phyloP scores from a whole-genome alignment of 768 basidiomycete species.

The Agaricus bisporus region DNA sequence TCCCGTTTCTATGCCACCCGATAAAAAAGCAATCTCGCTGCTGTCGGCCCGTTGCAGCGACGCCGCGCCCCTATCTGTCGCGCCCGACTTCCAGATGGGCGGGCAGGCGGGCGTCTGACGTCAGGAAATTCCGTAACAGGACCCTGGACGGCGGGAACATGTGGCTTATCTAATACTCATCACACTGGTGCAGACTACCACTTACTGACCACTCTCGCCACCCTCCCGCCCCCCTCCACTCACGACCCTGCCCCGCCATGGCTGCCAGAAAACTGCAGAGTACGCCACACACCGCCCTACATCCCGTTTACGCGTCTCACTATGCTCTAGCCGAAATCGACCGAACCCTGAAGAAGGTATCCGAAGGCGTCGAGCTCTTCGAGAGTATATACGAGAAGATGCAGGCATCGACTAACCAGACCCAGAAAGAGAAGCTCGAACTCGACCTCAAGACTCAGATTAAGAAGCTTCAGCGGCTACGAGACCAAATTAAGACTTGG shows the following conservation, averaged over 20 bases:
- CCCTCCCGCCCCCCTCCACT: neutral
- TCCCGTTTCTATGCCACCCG: neutral
- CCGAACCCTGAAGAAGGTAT: slow-evolving; percentile 94
- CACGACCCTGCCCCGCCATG: slow-evolving; percentile 39
- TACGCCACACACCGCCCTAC: slow-evolving; percentile 21
- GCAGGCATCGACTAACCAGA: slow-evolving; percentile 88
- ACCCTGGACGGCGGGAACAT: no score
- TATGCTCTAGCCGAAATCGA: slow-evolving; percentile 87
- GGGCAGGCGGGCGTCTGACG: no score
- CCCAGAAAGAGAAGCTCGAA: slow-evolving; percentile 49
- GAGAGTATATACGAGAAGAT: slow-evolving; percentile 98
- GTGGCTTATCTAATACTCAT: neutral
- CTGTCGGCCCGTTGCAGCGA: neutral
- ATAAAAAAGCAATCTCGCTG: neutral
- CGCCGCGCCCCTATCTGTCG: neutral
- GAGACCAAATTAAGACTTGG: slow-evolving; percentile 99
- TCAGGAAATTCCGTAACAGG: no score
- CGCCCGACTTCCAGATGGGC: no score
- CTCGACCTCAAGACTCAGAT: slow-evolving; percentile 76
- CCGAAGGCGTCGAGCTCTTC: slow-evolving; percentile 92
- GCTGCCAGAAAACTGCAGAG: slow-evolving; percentile 90
- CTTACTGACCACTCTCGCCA: neutral
- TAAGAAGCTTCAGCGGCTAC: slow-evolving; percentile 96
- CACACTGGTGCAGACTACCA: neutral
- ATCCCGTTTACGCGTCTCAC: neutral